A percentile compares a stretch with the other conserved stretches of the same genome.
Conservation (phyloP, 495 filamentous ascomycete species). For the Daldinia decipiens region DNA sequence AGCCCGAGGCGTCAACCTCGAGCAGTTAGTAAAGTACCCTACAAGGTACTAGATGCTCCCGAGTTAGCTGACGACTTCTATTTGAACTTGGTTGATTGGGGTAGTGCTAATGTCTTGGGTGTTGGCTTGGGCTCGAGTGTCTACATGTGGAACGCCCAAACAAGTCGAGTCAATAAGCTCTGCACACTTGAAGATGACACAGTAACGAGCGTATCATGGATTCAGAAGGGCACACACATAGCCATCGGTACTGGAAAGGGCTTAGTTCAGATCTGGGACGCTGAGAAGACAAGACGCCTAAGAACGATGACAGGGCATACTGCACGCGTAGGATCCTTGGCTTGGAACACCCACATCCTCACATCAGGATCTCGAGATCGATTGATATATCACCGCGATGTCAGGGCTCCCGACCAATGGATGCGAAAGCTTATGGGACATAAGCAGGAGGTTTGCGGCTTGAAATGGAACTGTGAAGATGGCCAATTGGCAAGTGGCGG, state of each 20-base stretch:
- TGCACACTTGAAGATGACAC: conserved; percentile 94
- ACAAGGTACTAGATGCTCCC: conserved; percentile 96
- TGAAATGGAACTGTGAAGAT: conserved; percentile 96
- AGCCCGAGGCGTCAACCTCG: conserved; percentile 87
- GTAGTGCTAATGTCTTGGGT: conserved; percentile 90
- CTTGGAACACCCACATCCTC: conserved; percentile 98
- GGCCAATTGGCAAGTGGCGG: conserved; percentile 95
- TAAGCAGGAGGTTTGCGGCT: conserved; percentile 98
- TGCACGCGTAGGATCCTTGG: conserved; percentile 86
- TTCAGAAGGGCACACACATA: conserved; percentile 93
- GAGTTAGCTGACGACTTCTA: conserved; percentile 98
- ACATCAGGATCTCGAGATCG: conserved; percentile 95
- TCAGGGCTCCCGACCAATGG: conserved; percentile 91
- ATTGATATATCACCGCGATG: conserved; percentile 92
- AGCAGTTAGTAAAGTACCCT: conserved; percentile 93
- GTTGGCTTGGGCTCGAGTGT: conserved; percentile 92
- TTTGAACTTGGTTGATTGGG: conserved; percentile 96
- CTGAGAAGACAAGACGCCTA: conserved; percentile 80
- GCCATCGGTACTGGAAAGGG: conserved; percentile 94
- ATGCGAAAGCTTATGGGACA: conserved; percentile 87
- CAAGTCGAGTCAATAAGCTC: conserved; percentile 86
- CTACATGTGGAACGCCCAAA: conserved; percentile 98
- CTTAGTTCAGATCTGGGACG: conserved; percentile 97
- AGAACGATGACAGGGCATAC: conserved; percentile 97
- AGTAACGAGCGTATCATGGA: conserved; percentile 97